Base-by-base conservation (phyloP, 768 basidiomycete species). In the Mycena latifolia region DNA sequence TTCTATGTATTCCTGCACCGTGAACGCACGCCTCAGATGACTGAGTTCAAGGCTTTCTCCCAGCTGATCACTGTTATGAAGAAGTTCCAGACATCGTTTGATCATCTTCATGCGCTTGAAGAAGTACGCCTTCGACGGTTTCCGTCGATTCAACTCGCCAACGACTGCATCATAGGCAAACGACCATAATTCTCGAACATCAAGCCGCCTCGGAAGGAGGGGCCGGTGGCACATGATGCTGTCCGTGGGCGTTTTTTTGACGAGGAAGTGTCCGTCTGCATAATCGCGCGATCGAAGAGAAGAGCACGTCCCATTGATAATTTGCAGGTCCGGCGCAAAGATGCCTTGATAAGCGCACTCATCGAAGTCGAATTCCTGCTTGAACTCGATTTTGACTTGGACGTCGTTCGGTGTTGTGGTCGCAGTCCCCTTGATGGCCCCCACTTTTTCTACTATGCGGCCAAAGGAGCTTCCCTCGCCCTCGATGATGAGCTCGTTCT, bases 401-500 rank as follows among this genome's bases (percentile, higher is more conserved):
- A 3, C 46, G 46, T 24, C 25, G 5, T 5, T 27, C 25, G 25
- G 3, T 20, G 47, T 27, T 22, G 22, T 47, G 5, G 33, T 47
- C 8, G n/a, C 20, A 20, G 18, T 43, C 20, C 59, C 59, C n/a
- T 41, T 3, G 10, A 61, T 15, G 0, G 28, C 22, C 25, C 48
- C 41, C 5, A 43, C n/a, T n/a, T 27, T 18, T 6, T 39, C 17
- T 14, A 12, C 48, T 2, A 48, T 37, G 20, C n/a, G 11, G 24
- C 27, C 24, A 24, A 39, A n/a, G 7, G 48, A 52, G 14, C 14
- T 28, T 24, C 37, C 59, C 24, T 52, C 39, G 12, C 59, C 59
- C 22, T 43, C 20, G 27, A 61, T 27, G 33, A 59, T n/a, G n/a
- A n/a, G 46, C 15, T 50, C 57, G 3, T 28, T 61, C 24, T 50